Percentiles rank a stretch among this genome's conserved stretches.
Evolutionary conservation across 2,329 filamentous ascomycete genomes (phyloP).

Genomic region (Pseudogymnoascus sp.): DNA sequence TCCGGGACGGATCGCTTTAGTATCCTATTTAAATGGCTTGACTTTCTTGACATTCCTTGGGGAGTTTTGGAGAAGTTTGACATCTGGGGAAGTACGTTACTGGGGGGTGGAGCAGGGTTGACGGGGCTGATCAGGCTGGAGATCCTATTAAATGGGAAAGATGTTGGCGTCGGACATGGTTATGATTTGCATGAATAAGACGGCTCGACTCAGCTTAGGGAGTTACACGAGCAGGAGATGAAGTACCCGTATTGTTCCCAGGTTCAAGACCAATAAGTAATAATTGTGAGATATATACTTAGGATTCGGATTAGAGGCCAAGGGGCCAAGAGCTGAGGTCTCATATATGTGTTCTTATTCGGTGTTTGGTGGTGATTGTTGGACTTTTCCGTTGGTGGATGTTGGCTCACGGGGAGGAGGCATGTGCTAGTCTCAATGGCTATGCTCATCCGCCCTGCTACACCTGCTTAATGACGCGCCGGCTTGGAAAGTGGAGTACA

Average conservation of each 20-base stretch:
- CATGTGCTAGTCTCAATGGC: neutral
- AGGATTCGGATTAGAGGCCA: neutral
- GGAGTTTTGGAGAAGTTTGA: neutral
- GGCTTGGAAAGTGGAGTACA: neutral
- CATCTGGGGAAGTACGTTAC: neutral
- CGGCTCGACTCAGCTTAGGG: neutral
- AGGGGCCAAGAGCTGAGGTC: neutral
- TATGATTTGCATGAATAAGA: neutral
- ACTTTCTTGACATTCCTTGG: neutral
- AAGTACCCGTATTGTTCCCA: neutral
- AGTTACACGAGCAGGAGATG: neutral
- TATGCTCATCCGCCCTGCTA: neutral
- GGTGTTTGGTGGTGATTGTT: neutral
- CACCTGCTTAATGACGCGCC: neutral
- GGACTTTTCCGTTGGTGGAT: neutral
- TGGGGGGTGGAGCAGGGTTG: neutral
- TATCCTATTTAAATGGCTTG: neutral
- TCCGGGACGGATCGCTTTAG: neutral
- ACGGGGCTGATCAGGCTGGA: neutral
- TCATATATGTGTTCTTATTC: slow-evolving; percentile 2
- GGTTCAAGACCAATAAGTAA: neutral
- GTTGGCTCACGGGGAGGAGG: neutral
- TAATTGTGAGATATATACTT: neutral
- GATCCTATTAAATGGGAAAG: neutral
- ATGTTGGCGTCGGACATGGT: neutral